A percentile compares a stretch with the other conserved stretches of the same genome.
Evolutionary conservation across 2,329 filamentous ascomycete genomes (phyloP).

Genomic region (Aspergillus nomiae): DNA sequence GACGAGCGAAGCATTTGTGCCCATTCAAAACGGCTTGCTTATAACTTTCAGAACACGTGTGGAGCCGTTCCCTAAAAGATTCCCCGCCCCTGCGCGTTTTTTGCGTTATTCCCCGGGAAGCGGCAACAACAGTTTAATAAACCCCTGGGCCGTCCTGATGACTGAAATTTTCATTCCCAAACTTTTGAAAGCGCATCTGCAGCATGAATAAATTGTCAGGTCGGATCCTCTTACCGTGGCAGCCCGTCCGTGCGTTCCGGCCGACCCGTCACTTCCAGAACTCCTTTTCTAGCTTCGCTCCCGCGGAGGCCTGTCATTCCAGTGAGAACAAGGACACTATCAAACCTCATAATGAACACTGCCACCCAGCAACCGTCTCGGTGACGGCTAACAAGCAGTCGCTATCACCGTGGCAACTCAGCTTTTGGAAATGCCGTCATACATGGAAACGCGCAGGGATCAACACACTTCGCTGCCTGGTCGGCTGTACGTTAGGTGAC

Average conservation of each 20-base stretch:
- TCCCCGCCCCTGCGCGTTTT: neutral
- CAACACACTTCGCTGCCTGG: constrained; percentile 58
- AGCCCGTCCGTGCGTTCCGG: neutral
- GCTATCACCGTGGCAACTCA: neutral
- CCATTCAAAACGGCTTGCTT: no score
- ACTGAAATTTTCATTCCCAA: neutral
- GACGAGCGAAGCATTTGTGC: neutral
- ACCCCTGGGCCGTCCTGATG: neutral
- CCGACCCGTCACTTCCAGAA: neutral
- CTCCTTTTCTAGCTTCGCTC: neutral
- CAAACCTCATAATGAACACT: neutral
- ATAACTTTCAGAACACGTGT: neutral
- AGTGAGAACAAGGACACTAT: neutral
- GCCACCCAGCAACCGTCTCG: neutral
- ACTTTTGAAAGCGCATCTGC: neutral
- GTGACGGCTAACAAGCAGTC: neutral
- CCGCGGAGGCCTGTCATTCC: neutral
- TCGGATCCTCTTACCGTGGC: neutral
- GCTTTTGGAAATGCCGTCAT: constrained; percentile 39
- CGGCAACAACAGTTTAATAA: neutral
- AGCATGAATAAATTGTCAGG: neutral
- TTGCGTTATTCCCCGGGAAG: neutral
- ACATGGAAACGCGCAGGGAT: constrained; percentile 55
- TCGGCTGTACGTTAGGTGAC: constrained; percentile 59
- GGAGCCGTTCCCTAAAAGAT: neutral